Conservation (phyloP, 1,139 yeast genomes). For the Scheffersomyces stambukii region DNA sequence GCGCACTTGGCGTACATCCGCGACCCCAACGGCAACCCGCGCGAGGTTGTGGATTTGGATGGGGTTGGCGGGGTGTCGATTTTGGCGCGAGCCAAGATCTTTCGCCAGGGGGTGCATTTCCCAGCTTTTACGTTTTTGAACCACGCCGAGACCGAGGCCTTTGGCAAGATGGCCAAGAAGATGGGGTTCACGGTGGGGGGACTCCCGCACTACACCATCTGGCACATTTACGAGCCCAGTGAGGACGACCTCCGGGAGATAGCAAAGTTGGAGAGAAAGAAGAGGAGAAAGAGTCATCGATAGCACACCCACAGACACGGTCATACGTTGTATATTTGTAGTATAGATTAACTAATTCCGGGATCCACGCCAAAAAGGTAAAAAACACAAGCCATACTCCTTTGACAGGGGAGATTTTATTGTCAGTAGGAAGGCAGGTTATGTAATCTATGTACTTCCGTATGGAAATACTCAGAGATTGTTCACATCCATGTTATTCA, state of each 20-base stretch:
- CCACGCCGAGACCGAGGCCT: conserved; percentile 92
- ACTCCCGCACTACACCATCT: conserved; percentile 80
- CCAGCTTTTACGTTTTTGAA: conserved; percentile 86
- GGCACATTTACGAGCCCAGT: conserved; percentile 89
- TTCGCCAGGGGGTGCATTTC: conserved; percentile 78
- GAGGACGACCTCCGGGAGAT: conserved; percentile 82
- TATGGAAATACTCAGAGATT: conserved; percentile 48
- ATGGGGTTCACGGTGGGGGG: conserved; percentile 86
- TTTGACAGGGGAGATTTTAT: conserved; percentile 5
- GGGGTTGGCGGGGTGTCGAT: conserved; percentile 93
- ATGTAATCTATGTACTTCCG: conserved; percentile 41
- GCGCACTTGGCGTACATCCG: conserved; percentile 76
- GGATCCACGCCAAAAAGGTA: background rate
- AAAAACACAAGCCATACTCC: conserved; percentile 3
- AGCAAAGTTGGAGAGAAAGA: conserved; percentile 66
- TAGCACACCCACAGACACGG: no score
- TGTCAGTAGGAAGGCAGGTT: conserved; percentile 55
- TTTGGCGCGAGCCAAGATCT: conserved; percentile 75
- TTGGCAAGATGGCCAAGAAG: conserved; percentile 78
- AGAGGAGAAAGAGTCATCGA: conserved; percentile 40
- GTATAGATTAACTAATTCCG: background rate
- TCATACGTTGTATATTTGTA: no score
- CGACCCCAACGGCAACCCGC: conserved; percentile 57
- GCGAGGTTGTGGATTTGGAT: conserved; percentile 69
- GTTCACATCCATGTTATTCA: conserved; percentile 52